Evolutionary conservation across 805 yeast species (phyloP).

Genomic region (Ascoidea asiatica): DNA sequence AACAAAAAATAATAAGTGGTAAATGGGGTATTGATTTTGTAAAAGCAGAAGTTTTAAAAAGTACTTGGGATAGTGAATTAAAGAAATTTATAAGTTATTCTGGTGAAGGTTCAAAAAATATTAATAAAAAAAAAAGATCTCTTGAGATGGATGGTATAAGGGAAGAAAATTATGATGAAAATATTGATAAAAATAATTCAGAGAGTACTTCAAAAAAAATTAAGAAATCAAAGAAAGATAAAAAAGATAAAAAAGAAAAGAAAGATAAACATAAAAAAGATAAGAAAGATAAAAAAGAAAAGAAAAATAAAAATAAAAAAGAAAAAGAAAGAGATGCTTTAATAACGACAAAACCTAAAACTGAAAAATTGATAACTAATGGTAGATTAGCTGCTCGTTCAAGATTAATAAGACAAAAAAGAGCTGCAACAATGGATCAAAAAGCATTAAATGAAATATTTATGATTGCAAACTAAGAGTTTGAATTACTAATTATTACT

Average conservation of each 20-base stretch:
- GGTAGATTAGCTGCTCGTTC: constrained; percentile 60
- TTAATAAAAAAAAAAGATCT: constrained; percentile 17
- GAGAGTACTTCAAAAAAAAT: constrained; percentile 15
- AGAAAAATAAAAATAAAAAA: constrained; percentile 16
- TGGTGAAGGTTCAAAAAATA: constrained; percentile 9
- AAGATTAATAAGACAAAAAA: constrained; percentile 77
- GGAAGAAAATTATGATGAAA: constrained; percentile 14
- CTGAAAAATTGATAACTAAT: constrained; percentile 15
- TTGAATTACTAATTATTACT: too few relatives aligned
- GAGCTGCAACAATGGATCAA: constrained; percentile 83
- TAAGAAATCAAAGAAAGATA: constrained; percentile 18
- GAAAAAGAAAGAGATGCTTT: constrained; percentile 17
- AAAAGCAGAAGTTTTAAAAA: constrained; percentile 67
- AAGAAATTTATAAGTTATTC: constrained; percentile 18
- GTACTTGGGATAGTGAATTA: constrained; percentile 67
- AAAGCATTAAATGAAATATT: constrained; percentile 86
- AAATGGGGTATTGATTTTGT: constrained; percentile 84
- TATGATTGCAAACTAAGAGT: constrained; percentile 63
- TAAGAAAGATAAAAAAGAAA: constrained; percentile 15
- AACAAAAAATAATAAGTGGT: constrained; percentile 63
- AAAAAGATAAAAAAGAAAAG: constrained; percentile 15
- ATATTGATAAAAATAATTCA: constrained; percentile 13
- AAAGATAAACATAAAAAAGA: constrained; percentile 15
- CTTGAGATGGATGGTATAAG: constrained; percentile 15
- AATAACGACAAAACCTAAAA: constrained; percentile 17